phyloP scores from a whole-genome alignment of 2,329 filamentous ascomycete species.

The Camillea tinctor region DNA sequence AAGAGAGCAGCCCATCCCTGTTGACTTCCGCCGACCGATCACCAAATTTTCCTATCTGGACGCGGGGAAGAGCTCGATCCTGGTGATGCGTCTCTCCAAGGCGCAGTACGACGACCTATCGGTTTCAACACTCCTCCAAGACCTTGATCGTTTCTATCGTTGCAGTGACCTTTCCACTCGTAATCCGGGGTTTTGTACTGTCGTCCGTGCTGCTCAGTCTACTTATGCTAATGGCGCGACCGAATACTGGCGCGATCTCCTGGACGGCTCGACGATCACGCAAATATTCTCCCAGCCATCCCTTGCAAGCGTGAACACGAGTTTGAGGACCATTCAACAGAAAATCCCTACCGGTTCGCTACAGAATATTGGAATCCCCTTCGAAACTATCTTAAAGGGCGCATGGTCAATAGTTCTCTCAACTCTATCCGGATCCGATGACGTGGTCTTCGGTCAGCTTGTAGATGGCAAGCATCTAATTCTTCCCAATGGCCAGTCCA shows the following conservation, averaged over 20 bases:
- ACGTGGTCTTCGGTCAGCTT: constrained; percentile 57
- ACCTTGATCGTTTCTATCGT: constrained; percentile 47
- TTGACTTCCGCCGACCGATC: constrained; percentile 43
- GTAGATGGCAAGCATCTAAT: constrained; percentile 47
- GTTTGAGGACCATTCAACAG: constrained; percentile 40
- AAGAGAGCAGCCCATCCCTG: constrained; percentile 39
- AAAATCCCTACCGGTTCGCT: constrained; percentile 42
- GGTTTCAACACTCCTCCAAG: constrained; percentile 45
- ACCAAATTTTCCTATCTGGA: constrained; percentile 53
- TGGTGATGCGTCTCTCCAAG: constrained; percentile 48
- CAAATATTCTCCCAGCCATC: constrained; percentile 42
- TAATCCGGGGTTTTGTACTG: constrained; percentile 48
- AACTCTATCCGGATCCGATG: constrained; percentile 45
- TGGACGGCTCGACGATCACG: constrained; percentile 48
- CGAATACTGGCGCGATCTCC: constrained; percentile 45
- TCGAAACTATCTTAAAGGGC: constrained; percentile 54
- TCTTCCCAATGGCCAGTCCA: constrained; percentile 54
- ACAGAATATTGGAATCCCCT: constrained; percentile 44
- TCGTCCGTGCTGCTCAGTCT: constrained; percentile 40
- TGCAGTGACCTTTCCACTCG: constrained; percentile 32
- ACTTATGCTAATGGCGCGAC: constrained; percentile 38
- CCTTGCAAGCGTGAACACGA: constrained; percentile 39
- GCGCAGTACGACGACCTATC: constrained; percentile 51
- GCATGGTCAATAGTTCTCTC: constrained; percentile 58
- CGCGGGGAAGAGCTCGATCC: constrained; percentile 44